Evolutionary conservation across 2,329 filamentous ascomycete species (phyloP).

Genomic region (Clarireedia sp.): DNA sequence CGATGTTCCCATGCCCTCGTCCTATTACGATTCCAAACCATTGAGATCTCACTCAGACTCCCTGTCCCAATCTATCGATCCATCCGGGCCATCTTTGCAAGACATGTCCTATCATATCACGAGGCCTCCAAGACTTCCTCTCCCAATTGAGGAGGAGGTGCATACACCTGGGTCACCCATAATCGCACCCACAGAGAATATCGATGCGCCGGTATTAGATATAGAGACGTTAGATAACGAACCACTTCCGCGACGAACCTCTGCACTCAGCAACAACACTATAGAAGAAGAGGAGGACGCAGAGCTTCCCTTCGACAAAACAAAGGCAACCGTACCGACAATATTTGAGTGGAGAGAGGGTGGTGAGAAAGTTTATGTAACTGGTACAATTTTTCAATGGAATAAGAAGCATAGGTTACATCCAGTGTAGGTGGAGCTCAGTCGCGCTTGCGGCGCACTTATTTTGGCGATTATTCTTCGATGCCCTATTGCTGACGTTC

Average conservation of each 20-base stretch:
- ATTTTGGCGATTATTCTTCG: not conserved
- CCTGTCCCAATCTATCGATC: constrained; percentile 35
- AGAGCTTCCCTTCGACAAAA: constrained; percentile 67
- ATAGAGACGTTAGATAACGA: constrained; percentile 42
- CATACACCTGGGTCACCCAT: constrained; percentile 88
- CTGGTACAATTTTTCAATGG: constrained; percentile 96
- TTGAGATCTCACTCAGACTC: constrained; percentile 24
- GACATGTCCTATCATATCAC: constrained; percentile 53
- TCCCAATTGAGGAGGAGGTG: constrained; percentile 88
- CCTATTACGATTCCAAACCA: constrained; percentile 22
- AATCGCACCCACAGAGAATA: constrained; percentile 63
- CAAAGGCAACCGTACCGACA: constrained; percentile 72
- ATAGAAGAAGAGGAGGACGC: constrained; percentile 78
- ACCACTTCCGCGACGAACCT: constrained; percentile 42
- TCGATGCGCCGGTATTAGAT: constrained; percentile 23
- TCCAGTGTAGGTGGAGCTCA: constrained; percentile 54
- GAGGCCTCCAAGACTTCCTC: constrained; percentile 78
- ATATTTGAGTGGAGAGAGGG: constrained; percentile 70
- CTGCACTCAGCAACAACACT: constrained; percentile 52
- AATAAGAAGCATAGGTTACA: constrained; percentile 86
- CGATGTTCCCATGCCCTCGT: constrained; percentile 36
- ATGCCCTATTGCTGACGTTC: constrained; percentile 6
- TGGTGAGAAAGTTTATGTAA: constrained; percentile 90
- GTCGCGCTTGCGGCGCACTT: not conserved
- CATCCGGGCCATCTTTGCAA: constrained; percentile 35